Evolutionary conservation across 1,284 basidiomycete species (phyloP), one percentile per base, ranked within the genome.

Genomic region (Spongispora temasekensis): DNA sequence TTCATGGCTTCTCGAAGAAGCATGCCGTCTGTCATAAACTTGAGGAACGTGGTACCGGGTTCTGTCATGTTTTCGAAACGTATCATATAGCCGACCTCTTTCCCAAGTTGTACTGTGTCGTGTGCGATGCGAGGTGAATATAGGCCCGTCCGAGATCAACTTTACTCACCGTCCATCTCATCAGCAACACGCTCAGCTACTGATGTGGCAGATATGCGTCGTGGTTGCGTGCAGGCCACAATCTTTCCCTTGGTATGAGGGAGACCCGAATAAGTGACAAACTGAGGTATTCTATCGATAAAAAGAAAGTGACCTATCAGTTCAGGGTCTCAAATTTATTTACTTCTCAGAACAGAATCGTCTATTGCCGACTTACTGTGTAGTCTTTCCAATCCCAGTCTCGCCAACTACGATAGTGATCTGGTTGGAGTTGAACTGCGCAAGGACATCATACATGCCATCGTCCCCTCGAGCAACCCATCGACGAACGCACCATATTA

Each of bases 11-110:
- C 95, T 71, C 96, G 86, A 52, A 98, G 77, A n/a, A 98, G 81
- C 95, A 98, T 98, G 52, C 96, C 96, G 72, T 98, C 96, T 52
- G 95, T 98, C 96, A 98, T 97, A 77, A 97, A 98, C 78, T 98
- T 98, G 71, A 98, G 82, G 37, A 95, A 90, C 2, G 96, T 98
- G 81, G 95, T 98, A 81, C 97, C 95, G 77, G 94, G 97, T n/a
- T n/a, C n/a, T 12, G 97, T 99, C 76, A 95, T 97, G 76, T 99
- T 97, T 77, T 99, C 97, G 78, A 99, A 99, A 35, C 97, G 94
- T 68, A 99, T 99, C 32, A 94, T 95, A 77, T 99, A 99, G 17
- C 97, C 97, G 62, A 98, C 97, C 77, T 98, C 96, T 67, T 96
- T 92, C 4, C 97, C 97, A 25, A 99, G n/a, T n/a, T n/a, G n/a